phyloP scores from a whole-genome alignment of 2,329 filamentous ascomycete genomes.

The Cadophora gregata region DNA sequence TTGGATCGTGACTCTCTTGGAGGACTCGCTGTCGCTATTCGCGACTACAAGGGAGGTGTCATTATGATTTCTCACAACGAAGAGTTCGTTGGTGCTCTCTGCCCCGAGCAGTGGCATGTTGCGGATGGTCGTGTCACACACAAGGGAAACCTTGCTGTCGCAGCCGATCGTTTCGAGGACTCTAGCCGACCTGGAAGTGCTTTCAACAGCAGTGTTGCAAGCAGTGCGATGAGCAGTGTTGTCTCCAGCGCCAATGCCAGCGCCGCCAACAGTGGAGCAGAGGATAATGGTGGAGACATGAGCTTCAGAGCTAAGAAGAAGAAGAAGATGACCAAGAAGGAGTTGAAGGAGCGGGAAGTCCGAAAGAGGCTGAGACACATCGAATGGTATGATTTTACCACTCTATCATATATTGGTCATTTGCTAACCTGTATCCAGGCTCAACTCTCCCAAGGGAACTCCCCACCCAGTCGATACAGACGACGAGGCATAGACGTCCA shows the following conservation, averaged over 20 bases:
- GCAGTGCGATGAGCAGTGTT: conserved; percentile 60
- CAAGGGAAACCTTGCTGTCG: conserved; percentile 77
- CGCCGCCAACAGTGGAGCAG: conserved; percentile 80
- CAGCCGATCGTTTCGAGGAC: conserved; percentile 88
- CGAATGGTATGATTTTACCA: conserved; percentile 59
- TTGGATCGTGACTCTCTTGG: conserved; percentile 97
- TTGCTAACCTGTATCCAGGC: conserved; percentile 34
- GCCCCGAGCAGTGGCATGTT: conserved; percentile 96
- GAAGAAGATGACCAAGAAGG: conserved; percentile 98
- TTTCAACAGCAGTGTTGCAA: conserved; percentile 63
- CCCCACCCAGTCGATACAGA: conserved; percentile 43
- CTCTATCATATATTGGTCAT: conserved; percentile 59
- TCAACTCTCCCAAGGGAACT: conserved; percentile 45
- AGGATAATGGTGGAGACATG: conserved; percentile 79
- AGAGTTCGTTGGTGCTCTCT: conserved; percentile 95
- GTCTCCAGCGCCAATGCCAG: conserved; percentile 62
- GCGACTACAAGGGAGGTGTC: conserved; percentile 97
- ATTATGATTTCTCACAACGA: conserved; percentile 99
- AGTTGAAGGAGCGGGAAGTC: conserved; percentile 91
- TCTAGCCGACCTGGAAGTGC: conserved; percentile 67
- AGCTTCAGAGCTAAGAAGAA: conserved; percentile 92
- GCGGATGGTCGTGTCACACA: conserved; percentile 85
- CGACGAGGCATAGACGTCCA: conserved; percentile 38
- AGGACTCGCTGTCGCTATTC: conserved; percentile 95
- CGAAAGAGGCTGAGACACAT: conserved; percentile 86